Percentiles rank a stretch among this genome's conserved stretches.
phyloP scores from a whole-genome alignment of 2,329 filamentous ascomycete genomes.

The Cadophora gregata region DNA sequence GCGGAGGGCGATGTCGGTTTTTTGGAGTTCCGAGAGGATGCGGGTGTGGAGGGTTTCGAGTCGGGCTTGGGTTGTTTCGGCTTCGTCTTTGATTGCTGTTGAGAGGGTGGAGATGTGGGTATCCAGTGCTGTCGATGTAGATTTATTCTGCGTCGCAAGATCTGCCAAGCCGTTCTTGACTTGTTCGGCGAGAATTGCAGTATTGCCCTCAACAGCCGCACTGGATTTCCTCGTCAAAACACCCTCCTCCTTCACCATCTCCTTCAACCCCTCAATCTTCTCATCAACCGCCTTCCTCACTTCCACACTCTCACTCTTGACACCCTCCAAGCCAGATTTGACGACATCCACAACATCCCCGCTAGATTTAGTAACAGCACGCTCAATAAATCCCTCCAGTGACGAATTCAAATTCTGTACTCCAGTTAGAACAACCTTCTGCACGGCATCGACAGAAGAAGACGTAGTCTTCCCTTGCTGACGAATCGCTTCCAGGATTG shows the following conservation, averaged over 20 bases:
- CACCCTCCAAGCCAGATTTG: not conserved
- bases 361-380: not conserved
- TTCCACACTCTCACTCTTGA: not conserved
- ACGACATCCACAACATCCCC: not conserved
- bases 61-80: conserved; percentile 8
- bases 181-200: not conserved
- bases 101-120: not conserved
- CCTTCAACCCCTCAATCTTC: not conserved
- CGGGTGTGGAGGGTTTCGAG: conserved; percentile 12
- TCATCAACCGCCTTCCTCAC: not conserved
- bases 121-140: not conserved
- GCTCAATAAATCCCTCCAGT: not conserved
- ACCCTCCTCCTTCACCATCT: not conserved
- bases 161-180: not conserved
- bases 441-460: conserved; percentile 6
- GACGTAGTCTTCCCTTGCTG: conserved; percentile 10
- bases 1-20: not conserved
- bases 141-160: not conserved
- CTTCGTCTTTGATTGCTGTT: conserved; percentile 16
- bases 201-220: not conserved
- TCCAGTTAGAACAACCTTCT: not conserved
- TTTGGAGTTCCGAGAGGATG: conserved; percentile 15
- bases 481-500: not conserved
- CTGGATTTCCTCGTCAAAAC: not conserved
- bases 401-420: conserved; percentile 9